These are phyloP conservation scores for Calycina marina DNA, from an alignment of 2,329 filamentous ascomycete species.

Conservation along the genomic window DNA sequence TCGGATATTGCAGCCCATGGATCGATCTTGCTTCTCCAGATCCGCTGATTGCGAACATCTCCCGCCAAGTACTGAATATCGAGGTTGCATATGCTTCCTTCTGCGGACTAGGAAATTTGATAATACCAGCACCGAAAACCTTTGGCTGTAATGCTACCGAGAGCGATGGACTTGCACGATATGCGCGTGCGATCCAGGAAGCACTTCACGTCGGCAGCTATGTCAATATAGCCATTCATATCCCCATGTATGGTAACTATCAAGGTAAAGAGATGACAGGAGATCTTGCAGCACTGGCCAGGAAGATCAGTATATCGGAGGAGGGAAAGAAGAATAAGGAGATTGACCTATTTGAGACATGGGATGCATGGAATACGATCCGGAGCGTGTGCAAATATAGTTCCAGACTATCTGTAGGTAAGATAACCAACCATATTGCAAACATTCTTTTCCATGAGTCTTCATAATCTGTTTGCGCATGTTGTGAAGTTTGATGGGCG, in stretches of 20 bases:
- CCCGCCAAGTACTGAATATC: constrained; percentile 75
- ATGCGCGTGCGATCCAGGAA: constrained; percentile 72
- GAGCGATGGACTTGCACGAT: constrained; percentile 50
- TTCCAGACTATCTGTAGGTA: constrained; percentile 69
- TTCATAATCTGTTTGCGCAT: constrained; percentile 4
- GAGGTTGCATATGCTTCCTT: constrained; percentile 94
- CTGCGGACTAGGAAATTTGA: constrained; percentile 72
- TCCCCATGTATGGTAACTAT: constrained; percentile 70
- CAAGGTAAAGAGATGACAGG: constrained; percentile 28
- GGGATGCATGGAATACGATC: constrained; percentile 91
- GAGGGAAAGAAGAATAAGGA: constrained; percentile 28
- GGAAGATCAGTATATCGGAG: constrained; percentile 20
- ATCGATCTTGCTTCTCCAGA: constrained; percentile 78
- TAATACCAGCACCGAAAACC: constrained; percentile 64
- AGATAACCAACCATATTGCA: constrained; percentile 28
- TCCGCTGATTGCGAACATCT: constrained; percentile 71
- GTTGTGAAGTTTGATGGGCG: constrained; percentile 10
- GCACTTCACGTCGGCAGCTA: constrained; percentile 61
- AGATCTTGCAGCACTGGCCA: constrained; percentile 20
- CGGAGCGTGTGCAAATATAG: constrained; percentile 77
- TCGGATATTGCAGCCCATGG: constrained; percentile 78
- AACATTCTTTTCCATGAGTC: constrained; percentile 11
- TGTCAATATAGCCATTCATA: constrained; percentile 64
- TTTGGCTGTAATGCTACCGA: constrained; percentile 35
- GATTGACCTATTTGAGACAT: constrained; percentile 61